Base-by-base conservation (phyloP, 441 rosid genomes). In the Brassica hybrid region DNA sequence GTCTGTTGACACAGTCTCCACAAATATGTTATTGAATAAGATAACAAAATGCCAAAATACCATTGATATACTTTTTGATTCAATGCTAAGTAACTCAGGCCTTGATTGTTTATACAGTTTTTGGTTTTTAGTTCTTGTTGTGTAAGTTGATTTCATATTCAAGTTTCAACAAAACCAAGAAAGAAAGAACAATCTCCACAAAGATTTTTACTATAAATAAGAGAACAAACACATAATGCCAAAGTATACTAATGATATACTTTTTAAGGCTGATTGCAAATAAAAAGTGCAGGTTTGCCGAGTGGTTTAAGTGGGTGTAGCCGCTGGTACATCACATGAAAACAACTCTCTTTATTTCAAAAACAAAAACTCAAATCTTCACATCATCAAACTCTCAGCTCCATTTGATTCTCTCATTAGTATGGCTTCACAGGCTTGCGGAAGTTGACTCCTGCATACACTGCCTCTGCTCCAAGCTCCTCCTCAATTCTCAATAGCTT, bases 401-500 rank as follows among this genome's bases (percentile, higher is more conserved):
- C 52, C 52, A 45, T 45, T 45, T 45, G 52, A 45, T 12, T 45
- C 52, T 45, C 52, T 79, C 84, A 45, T 45, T 88, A 94, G 79
- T 94, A 94, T 1, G 98, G 98, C 58, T 84, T 89, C 12, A 94
- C 98, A 0, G 99, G 98, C 30, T 14, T 83, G 83, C 98, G 91
- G 94, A 96, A 94, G 83, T 79, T 86, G 1, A 74, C 88, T 79
- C 99, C 99, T 0, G 99, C 98, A 60, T 94, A 96, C 13, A 94
- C 79, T 36, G 98, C 99, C 43, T 82, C 97, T 18, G 87, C 45
- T 6, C 98, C 98, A 2, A 96, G 91, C 88, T 94, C 97, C 85
- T 96, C 99, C 84, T 96, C 99, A 1, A 96, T 96, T 45, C 98
- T 85, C 85, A 96, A 76, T 54, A 94, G 96, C 98, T 94, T 32